Evolutionary conservation across 257 asterid species (phyloP).

Genomic region (Lantana camara): DNA sequence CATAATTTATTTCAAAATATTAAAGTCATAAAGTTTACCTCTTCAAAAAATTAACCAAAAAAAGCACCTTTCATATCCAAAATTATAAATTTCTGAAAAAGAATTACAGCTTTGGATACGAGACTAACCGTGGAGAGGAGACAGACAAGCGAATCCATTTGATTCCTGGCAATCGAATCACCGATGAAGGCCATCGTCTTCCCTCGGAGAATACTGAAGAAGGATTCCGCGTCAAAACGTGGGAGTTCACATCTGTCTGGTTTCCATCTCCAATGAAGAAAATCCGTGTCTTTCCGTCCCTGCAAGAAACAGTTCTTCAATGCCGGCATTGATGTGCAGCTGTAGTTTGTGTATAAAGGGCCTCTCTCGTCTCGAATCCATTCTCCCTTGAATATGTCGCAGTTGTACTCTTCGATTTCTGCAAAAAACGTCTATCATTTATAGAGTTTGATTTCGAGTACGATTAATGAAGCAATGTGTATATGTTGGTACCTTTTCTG

Average conservation of each 20-base stretch:
- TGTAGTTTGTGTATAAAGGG: slow-evolving; percentile 51
- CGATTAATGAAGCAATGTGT: no score
- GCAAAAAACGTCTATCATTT: background rate
- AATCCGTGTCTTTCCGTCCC: slow-evolving; percentile 57
- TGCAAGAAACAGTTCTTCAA: slow-evolving; percentile 54
- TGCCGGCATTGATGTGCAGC: slow-evolving; percentile 56
- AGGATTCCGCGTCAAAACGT: slow-evolving; percentile 40
- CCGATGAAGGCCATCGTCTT: slow-evolving; percentile 83
- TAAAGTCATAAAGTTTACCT: no score
- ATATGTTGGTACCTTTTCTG: slow-evolving; percentile 23
- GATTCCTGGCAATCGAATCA: slow-evolving; percentile 73
- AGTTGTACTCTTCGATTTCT: slow-evolving; percentile 36
- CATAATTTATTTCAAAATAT: no score
- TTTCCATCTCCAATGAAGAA: slow-evolving; percentile 80
- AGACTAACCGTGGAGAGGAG: slow-evolving; percentile 68
- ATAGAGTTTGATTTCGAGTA: no score
- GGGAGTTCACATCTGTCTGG: slow-evolving; percentile 64
- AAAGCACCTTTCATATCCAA: no score
- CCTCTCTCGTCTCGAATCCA: slow-evolving; percentile 48
- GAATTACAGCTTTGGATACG: no score
- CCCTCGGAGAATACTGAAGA: slow-evolving; percentile 44
- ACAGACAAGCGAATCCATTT: slow-evolving; percentile 80
- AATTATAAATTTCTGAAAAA: no score
- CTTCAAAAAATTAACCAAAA: no score
- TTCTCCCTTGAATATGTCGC: slow-evolving; percentile 54